phyloP scores from a whole-genome alignment of 208 protist species.

The Porcisia deanei region DNA sequence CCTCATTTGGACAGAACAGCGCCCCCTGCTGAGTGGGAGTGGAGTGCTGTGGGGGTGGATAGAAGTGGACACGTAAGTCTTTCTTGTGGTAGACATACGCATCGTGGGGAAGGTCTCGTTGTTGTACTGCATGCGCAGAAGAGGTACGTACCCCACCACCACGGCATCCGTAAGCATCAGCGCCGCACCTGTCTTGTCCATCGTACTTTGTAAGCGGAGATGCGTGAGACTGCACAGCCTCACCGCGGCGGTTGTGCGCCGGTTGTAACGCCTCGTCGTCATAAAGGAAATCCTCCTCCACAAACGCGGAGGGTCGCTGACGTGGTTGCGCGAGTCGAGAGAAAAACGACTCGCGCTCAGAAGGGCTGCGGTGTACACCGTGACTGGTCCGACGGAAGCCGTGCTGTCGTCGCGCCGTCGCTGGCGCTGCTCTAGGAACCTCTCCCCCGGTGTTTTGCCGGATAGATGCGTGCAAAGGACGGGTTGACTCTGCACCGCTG shows the following conservation, averaged over 20 bases:
- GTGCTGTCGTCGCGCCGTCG: constrained; percentile 15
- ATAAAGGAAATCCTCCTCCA: constrained; percentile 29
- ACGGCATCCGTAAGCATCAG: background rate
- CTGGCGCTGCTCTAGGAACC: background rate
- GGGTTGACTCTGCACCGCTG: no score
- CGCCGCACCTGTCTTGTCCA: background rate
- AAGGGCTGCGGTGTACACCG: constrained; percentile 16
- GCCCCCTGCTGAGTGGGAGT: background rate
- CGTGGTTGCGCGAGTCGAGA: constrained; percentile 43
- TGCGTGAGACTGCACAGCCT: background rate
- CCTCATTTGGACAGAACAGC: background rate
- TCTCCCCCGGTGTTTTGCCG: background rate
- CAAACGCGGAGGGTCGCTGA: constrained; percentile 16
- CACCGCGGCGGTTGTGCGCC: background rate
- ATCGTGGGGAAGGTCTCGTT: background rate
- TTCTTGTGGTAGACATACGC: background rate
- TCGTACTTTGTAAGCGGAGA: background rate
- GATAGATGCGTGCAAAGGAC: background rate
- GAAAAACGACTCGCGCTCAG: constrained; percentile 44
- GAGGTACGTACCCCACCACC: background rate
- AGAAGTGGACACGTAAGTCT: background rate
- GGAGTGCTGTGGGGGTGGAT: background rate
- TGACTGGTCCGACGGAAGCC: constrained; percentile 23
- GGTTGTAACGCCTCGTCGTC: constrained; percentile 1
- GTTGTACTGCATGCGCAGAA: background rate